Evolutionary conservation across 2,329 filamentous ascomycete species (phyloP), one percentile per base, ranked within the genome.

Genomic region (Neofusicoccum ribis): DNA sequence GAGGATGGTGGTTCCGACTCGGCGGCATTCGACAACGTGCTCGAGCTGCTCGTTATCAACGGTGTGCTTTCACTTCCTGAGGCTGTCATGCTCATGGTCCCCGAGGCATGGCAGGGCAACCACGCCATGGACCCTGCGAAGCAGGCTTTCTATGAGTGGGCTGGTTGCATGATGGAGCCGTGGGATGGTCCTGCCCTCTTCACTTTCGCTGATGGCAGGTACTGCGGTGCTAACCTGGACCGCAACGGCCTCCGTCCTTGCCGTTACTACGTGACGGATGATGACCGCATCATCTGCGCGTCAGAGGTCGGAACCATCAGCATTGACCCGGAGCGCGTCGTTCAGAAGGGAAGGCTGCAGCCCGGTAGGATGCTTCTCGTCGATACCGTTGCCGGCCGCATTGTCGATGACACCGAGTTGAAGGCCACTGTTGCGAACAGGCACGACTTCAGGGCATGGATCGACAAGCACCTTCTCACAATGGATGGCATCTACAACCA

Each of bases 61-160:
- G 93, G 94, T 68, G 94, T 98, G 46, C 86, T 98, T 61, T 98
- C 94, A 54, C 85, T 98, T 3, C 94, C 94, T 15, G 94, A 98
- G 79, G 94, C 94, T 59, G 91, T 98, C 71, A 98, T 98, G 94
- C 86, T 98, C 72, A 97, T 98, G 93, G 92, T 98, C 58, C 94
- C 94, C 23, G 94, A 98, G 81, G 94, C 94, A 67, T 98, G 94
- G 94, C 93, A 98, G 80, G 94, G 93, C 67, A 97, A 97, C 79
- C 83, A 88, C 43, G 84, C 88, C 67, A 96, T 98, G 90, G 93
- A 97, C 73, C 92, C 93, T 65, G 91, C 92, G 74, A 98, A 98
- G 82, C 91, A 93, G 66, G 94, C 94, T 60, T 98, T 97, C 81
- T 98, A 98, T 81, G 93, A 98, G 79, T 98, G 94, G 93, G 94